These are phyloP conservation scores for Penicillium simplicissimum DNA, from an alignment of 495 filamentous ascomycete species.

Conservation along the genomic window DNA sequence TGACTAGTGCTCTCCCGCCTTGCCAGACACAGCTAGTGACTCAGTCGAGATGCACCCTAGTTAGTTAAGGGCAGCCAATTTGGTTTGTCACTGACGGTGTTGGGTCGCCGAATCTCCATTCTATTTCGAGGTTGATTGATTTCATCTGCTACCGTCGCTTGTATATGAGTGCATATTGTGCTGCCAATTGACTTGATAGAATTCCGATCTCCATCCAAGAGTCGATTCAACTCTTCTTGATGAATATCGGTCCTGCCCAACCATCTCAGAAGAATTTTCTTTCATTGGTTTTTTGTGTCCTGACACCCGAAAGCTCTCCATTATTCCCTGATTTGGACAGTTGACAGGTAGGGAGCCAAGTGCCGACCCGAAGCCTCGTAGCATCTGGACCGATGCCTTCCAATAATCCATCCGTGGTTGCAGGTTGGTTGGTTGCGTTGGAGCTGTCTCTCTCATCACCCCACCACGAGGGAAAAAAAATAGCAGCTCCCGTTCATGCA, in stretches of 20 bases:
- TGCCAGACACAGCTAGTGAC: background rate
- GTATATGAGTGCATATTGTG: background rate
- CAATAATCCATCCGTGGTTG: background rate
- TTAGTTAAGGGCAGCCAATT: no score
- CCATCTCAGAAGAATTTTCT: background rate
- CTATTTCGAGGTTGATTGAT: background rate
- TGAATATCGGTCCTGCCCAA: background rate
- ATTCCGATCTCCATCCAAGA: background rate
- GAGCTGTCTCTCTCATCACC: background rate
- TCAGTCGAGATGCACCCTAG: no score
- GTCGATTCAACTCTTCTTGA: background rate
- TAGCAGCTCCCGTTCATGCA: slow-evolving; percentile 1
- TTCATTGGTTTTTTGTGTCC: background rate
- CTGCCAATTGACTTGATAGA: background rate
- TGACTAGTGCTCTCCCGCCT: background rate
- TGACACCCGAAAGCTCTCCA: background rate
- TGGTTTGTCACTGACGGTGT: background rate
- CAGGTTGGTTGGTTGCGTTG: background rate
- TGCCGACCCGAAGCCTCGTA: slow-evolving; percentile 7
- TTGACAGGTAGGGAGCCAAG: background rate
- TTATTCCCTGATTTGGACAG: background rate
- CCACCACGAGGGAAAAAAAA: background rate
- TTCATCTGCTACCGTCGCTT: slow-evolving; percentile 10
- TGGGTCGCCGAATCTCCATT: background rate
- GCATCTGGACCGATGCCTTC: slow-evolving; percentile 5